Conservation (phyloP, 805 yeast genomes). For the Cyberlindnera saturnus region DNA sequence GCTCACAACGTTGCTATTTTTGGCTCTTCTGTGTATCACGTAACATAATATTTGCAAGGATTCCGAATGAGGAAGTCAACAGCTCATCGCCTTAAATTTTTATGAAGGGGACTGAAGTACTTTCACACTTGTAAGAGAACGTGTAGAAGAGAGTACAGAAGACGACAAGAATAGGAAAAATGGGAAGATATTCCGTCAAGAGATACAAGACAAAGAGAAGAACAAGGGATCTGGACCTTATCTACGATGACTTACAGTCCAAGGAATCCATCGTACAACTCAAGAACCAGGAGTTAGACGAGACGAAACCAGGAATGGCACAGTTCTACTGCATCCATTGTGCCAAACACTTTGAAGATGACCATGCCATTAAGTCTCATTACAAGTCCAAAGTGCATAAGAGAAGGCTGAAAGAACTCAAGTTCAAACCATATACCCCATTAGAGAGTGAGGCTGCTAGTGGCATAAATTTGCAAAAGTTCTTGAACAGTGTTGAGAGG, state of each 20-base stretch:
- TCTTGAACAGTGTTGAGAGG: constrained; percentile 54
- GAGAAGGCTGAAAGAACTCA: constrained; percentile 73
- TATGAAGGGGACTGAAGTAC: not conserved
- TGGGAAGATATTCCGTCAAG: constrained; percentile 86
- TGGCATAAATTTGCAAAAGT: constrained; percentile 69
- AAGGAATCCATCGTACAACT: constrained; percentile 57
- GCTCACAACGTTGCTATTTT: too few relatives aligned
- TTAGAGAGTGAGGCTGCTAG: constrained; percentile 89
- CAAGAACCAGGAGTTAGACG: constrained; percentile 82
- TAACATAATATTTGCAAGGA: not conserved
- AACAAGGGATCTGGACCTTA: constrained; percentile 77
- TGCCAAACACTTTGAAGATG: constrained; percentile 84
- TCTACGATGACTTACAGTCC: constrained; percentile 66
- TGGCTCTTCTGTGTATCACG: too few relatives aligned
- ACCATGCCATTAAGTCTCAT: constrained; percentile 67
- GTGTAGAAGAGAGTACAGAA: not conserved
- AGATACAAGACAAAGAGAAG: constrained; percentile 88
- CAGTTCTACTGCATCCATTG: constrained; percentile 94
- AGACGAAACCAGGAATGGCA: constrained; percentile 88
- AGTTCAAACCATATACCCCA: constrained; percentile 76
- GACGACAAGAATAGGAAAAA: constrained; percentile 22
- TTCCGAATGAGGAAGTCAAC: constrained; percentile 4
- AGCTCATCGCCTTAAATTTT: constrained; percentile 2
- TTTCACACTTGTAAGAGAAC: not conserved
- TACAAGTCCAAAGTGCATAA: constrained; percentile 74